A percentile compares a stretch with the other conserved stretches of the same genome.
phyloP scores from a whole-genome alignment of 2,329 filamentous ascomycete genomes.

The Lecanicillium sp. region DNA sequence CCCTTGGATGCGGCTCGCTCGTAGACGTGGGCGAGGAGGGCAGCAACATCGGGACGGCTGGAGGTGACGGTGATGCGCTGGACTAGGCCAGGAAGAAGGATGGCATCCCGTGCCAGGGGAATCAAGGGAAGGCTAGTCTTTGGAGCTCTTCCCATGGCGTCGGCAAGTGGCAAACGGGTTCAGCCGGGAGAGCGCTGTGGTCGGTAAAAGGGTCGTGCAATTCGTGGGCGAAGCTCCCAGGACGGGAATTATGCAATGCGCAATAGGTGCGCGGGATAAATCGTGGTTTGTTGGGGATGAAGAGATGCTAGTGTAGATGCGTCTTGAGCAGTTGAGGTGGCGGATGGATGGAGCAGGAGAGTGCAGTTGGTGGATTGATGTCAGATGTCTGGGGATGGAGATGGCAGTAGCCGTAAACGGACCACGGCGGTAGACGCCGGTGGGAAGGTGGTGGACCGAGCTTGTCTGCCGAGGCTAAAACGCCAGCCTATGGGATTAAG shows the following conservation, averaged over 20 bases:
- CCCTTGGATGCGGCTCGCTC: constrained; percentile 63
- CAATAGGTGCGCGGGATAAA: no score
- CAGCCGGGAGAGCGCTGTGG: neutral
- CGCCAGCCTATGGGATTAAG: no score
- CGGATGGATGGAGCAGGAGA: no score
- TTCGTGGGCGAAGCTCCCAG: neutral
- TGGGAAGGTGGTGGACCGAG: no score
- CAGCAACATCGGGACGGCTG: constrained; percentile 77
- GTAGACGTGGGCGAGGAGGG: constrained; percentile 79
- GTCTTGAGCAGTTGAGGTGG: no score
- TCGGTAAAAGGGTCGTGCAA: neutral
- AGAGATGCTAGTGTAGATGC: no score
- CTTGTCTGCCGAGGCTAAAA: no score
- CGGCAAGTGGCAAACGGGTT: neutral
- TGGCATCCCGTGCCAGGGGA: constrained; percentile 68
- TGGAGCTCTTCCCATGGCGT: constrained; percentile 30
- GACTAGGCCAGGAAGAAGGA: constrained; percentile 79
- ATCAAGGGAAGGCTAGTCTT: constrained; percentile 62
- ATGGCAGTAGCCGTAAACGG: no score
- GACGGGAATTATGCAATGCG: neutral
- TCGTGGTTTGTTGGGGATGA: no score
- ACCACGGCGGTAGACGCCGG: no score
- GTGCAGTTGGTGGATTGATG: no score
- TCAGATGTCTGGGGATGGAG: no score
- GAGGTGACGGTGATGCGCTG: constrained; percentile 75